Evolutionary conservation across 352 stramenopile genomes (phyloP), one percentile per base, ranked within the genome.

Genomic region (Phytophthora idaei): DNA sequence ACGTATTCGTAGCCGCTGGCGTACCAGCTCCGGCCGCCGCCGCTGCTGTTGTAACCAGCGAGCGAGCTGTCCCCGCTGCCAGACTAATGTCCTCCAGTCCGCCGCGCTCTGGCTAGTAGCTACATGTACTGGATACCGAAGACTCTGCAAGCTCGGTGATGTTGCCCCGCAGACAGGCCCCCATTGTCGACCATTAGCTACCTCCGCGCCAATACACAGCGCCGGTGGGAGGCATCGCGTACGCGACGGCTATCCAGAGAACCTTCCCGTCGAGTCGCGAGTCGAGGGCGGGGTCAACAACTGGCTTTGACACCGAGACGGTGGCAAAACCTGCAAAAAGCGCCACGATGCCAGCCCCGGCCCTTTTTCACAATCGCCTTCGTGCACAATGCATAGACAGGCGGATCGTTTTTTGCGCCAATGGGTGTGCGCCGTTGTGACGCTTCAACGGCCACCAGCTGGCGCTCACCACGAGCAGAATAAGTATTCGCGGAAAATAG

Each of bases 251-350:
- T 68, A 63, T 68, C 52, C 42, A 27, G 5, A 41, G 39, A 12
- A 61, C 17, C 64, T 59, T 72, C 53, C 64, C 58, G 52, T 59
- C 53, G 36, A 62, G 66, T 73, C 58, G 65, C 53, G 65, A 55
- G 52, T 27, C 11, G 25, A 36, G 14, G 32, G 50, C 61, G 50
- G 55, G 31, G 55, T 29, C 29, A 47, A 57, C 51, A 34, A 61
- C 65, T 14, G 41, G 21, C 17, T 50, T 57, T 21, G 34, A 62
- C 50, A 62, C 57, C 57, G 52, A 61, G 51, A 45, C n/a, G 36
- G 44, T 32, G 28, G 57, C 25, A 31, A 57, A 39, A 6, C 17
- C 44, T 28, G 5, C 29, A 28, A 28, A 55, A 44, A 55, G 28
- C 28, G 29, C 31, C 29, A 12, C 21, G 34, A 39, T 39, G 34